Percentiles rank a stretch among this genome's conserved stretches.
Conservation (phyloP, 768 basidiomycete species). For the Pulveroboletus sp. region DNA sequence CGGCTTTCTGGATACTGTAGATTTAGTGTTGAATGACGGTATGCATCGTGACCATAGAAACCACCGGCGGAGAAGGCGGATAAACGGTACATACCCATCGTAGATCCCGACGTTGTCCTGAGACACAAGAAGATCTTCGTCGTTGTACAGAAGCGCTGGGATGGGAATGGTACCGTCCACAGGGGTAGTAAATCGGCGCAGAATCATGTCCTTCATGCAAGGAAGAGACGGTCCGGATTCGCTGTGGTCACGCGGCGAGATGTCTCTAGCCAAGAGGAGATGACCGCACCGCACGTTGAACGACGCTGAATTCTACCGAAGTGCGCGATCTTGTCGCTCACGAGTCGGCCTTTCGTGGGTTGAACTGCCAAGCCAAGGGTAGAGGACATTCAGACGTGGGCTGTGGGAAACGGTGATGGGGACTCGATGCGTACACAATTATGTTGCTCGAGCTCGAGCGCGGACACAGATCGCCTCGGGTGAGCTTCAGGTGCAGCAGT, state of each 20-base stretch:
- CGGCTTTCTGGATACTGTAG: conserved; percentile 72
- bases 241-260: conserved; percentile 1
- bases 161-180: conserved; percentile 79
- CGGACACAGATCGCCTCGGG: conserved; percentile 12
- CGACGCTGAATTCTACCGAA: conserved; percentile 11
- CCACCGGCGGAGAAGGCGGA: neutral
- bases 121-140: conserved; percentile 69
- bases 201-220: conserved; percentile 37
- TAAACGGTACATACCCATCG: conserved; percentile 62
- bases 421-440: conserved; percentile 12
- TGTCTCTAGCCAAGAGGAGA: neutral
- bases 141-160: conserved; percentile 68
- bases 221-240: conserved; percentile 1
- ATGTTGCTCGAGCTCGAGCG: conserved; percentile 4
- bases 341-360: conserved; percentile 7
- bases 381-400: neutral
- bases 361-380: conserved; percentile 3
- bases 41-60: conserved; percentile 15
- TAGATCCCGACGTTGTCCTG: conserved; percentile 88
- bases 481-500: conserved; percentile 19
- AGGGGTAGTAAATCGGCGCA: conserved; percentile 49
- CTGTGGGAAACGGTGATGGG: conserved; percentile 6
- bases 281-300: neutral
- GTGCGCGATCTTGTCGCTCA: conserved; percentile 1
- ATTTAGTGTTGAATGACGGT: conserved; percentile 30